Evolutionary conservation across 2,329 filamentous ascomycete species (phyloP), one percentile per base, ranked within the genome.

Genomic region (Fusarium sp.): DNA sequence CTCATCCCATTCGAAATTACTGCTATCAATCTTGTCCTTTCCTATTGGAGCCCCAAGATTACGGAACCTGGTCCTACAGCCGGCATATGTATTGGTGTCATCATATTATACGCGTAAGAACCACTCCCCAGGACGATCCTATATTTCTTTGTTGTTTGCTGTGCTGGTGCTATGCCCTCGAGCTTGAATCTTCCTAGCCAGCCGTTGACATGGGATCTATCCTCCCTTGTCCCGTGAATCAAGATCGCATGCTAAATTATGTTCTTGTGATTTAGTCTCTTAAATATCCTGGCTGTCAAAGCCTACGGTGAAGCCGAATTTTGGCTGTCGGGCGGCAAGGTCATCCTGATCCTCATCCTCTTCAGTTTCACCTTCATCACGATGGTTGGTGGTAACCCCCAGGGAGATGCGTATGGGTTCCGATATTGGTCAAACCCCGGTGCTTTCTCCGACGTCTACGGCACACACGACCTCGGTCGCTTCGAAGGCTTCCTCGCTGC

Each of bases 301-400:
- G 88, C 81, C 79, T 92, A 89, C 71, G 90, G 90, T 66, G 89
- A 92, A 75, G 86, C 89, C 13, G 92, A 94, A 74, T 94, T 94
- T 72, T 89, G 85, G 85, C 80, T 89, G 5, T 85, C 86, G 4
- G 79, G 79, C 39, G 88, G 88, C 66, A 92, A 92, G 75, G 83
- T 92, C 33, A 76, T 92, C 22, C 82, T 92, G 46, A 90, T 91
- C 70, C 81, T 89, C 62, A 87, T 89, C 14, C 81, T 92, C 53
- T 90, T 93, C 76, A 79, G 83, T 73, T 94, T 91, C 78, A 94
- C 92, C n/a, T 91, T 95, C 74, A 84, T 95, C 70, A 89, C 88
- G 48, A 93, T 94, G 90, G 82, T 93, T 9, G 92, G 92, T 35
- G 92, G 90, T 30, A 94, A 94, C 69, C 92, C 92, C 0, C 75